These are phyloP conservation scores for Penicillium sp. DNA, from an alignment of 2,329 filamentous ascomycete species.

Conservation along the genomic window DNA sequence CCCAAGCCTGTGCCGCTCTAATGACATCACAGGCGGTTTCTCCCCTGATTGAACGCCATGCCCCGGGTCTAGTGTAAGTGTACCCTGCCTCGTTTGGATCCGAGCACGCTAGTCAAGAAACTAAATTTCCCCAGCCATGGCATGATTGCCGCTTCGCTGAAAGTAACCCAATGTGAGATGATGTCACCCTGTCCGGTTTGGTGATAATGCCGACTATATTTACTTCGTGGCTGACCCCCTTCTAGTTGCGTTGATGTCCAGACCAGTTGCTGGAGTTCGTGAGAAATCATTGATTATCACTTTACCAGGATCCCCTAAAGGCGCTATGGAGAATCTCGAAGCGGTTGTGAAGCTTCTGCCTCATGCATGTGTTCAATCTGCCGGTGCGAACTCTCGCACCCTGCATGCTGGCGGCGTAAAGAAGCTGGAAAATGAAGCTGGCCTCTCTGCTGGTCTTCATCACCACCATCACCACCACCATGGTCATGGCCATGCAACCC, in stretches of 20 bases:
- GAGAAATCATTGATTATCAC: conserved; percentile 79
- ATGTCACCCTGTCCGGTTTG: conserved; percentile 8
- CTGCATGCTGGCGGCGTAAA: conserved; percentile 76
- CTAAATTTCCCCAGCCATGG: conserved; percentile 56
- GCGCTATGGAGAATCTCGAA: conserved; percentile 86
- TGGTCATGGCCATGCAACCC: conserved; percentile 56
- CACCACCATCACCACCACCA: conserved; percentile 52
- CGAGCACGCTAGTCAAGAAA: conserved; percentile 13
- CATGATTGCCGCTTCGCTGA: conserved; percentile 80
- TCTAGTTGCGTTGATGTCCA: conserved; percentile 89
- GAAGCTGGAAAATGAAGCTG: conserved; percentile 78
- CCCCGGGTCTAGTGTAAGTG: conserved; percentile 73
- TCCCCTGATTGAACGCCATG: conserved; percentile 74
- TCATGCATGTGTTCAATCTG: conserved; percentile 87
- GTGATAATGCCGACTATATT: conserved; percentile 9
- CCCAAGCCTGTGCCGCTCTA: conserved; percentile 7
- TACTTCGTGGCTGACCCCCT: conserved; percentile 20
- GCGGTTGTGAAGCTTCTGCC: conserved; percentile 83
- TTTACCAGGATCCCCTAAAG: conserved; percentile 89
- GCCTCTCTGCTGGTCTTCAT: conserved; percentile 44
- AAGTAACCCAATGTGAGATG: conserved; percentile 78
- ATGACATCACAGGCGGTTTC: conserved; percentile 59
- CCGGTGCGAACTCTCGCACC: conserved; percentile 71
- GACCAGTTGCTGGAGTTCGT: conserved; percentile 82
- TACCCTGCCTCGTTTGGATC: conserved; percentile 7